These are phyloP conservation scores for Candida labiduridarum DNA, from an alignment of 1,139 yeast species.

Conservation along the genomic window DNA sequence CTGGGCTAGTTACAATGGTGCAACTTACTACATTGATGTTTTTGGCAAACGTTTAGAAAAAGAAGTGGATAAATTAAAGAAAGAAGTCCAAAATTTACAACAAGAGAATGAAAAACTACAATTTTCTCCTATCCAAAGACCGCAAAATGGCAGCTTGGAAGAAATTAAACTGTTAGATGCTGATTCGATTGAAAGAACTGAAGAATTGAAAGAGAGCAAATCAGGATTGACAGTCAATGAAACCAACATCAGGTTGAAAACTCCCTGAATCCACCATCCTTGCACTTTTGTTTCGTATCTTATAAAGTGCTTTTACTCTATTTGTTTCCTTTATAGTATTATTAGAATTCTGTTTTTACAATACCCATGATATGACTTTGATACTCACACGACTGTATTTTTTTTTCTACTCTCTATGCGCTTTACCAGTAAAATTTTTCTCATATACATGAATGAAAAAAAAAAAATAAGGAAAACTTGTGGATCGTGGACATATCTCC, in stretches of 20 bases:
- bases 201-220: neutral
- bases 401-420: neutral
- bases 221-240: neutral
- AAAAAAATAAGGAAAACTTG: neutral
- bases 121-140: conserved; percentile 21
- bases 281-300: too few species aligned
- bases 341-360: neutral
- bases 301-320: neutral
- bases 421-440: neutral
- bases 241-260: neutral
- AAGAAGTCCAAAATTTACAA: conserved; percentile 65
- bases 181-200: neutral
- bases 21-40: conserved; percentile 88
- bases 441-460: neutral
- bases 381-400: neutral
- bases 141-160: conserved; percentile 12
- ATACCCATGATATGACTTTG: neutral
- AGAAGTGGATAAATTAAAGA: conserved; percentile 71
- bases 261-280: neutral
- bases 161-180: conserved; percentile 10
- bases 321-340: neutral
- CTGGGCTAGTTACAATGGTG: conserved; percentile 89
- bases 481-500: neutral
- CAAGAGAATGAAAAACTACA: conserved; percentile 49
- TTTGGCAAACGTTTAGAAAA: conserved; percentile 87